Base-by-base conservation (phyloP, 1,284 basidiomycete genomes). In the Pyrrhoderma noxium region DNA sequence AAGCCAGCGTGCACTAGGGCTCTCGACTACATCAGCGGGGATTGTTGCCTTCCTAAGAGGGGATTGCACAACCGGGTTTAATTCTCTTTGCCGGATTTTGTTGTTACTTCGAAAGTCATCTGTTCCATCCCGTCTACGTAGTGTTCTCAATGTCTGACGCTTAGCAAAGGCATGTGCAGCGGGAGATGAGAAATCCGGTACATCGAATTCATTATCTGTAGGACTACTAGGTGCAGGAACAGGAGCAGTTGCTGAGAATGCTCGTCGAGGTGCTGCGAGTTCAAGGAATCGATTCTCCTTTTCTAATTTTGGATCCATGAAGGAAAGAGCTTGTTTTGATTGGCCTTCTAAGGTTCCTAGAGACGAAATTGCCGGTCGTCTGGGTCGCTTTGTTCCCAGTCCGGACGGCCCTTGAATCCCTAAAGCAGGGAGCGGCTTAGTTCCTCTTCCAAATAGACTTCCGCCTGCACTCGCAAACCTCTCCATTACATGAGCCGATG, bases 91-190 rank as follows among this genome's bases (percentile, higher is more conserved):
- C 36, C 70, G 69, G 59, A 74, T 63, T 16, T 7, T 22, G 21
- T 22, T 22, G 16, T 16, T 18, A 16, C 79, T 75, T 51, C 80
- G 71, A 59, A 89, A 83, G 62, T 88, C 82, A 45, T 89, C 85
- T 18, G 83, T 87, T 13, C 85, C 86, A 60, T 89, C 86, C 59
- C 85, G 79, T 40, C 85, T 71, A 41, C 85, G 73, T 53, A 89
- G 74, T 0, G 85, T 85, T 69, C 79, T 85, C 21, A 77, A 73
- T 55, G 85, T 80, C 54, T 87, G 85, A 37, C 84, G 77, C 59
- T 79, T 80, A 1, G 82, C 76, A 61, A 89, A 87, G 7, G 85
- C 83, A 59, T 84, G 80, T 39, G 85, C 86, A 37, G 59, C 59
- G 25, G 86, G 85, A 0, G 84, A 86, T 36, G 83, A 85, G 73